phyloP scores from a whole-genome alignment of 306 rosid species.

The Abrus pulchellus region DNA sequence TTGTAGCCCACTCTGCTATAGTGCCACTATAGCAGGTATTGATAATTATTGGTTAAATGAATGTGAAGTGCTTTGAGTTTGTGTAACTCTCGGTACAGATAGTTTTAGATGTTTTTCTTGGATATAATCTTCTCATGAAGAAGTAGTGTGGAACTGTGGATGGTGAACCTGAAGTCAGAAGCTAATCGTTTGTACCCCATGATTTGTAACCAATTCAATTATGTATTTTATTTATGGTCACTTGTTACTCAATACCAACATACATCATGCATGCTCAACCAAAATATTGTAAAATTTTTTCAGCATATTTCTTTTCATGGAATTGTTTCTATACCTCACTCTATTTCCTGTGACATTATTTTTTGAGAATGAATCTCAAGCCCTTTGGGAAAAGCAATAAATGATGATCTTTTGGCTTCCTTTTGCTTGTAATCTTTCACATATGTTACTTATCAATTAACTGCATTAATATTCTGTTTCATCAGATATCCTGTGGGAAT shows the following conservation, averaged over 20 bases:
- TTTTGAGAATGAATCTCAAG: neutral
- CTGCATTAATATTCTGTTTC: constrained; percentile 37
- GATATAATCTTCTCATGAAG: constrained; percentile 12
- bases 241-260: neutral
- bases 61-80: constrained; percentile 11
- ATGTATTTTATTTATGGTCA: neutral
- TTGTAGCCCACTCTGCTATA: neutral
- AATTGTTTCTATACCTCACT: no score
- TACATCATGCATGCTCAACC: constrained; percentile 3
- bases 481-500: constrained; percentile 41
- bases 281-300: constrained; percentile 2
- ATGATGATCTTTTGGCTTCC: constrained; percentile 20
- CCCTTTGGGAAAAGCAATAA: neutral
- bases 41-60: neutral
- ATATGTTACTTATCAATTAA: neutral
- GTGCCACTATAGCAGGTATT: no score
- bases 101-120: constrained; percentile 25
- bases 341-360: no score
- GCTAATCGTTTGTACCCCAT: constrained; percentile 14
- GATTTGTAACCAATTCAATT: neutral
- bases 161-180: neutral
- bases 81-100: constrained; percentile 7
- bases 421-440: constrained; percentile 30
- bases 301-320: constrained; percentile 3
- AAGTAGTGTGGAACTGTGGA: neutral